Evolutionary conservation across 208 protist species (phyloP).

Genomic region (Crithidia mellificae): DNA sequence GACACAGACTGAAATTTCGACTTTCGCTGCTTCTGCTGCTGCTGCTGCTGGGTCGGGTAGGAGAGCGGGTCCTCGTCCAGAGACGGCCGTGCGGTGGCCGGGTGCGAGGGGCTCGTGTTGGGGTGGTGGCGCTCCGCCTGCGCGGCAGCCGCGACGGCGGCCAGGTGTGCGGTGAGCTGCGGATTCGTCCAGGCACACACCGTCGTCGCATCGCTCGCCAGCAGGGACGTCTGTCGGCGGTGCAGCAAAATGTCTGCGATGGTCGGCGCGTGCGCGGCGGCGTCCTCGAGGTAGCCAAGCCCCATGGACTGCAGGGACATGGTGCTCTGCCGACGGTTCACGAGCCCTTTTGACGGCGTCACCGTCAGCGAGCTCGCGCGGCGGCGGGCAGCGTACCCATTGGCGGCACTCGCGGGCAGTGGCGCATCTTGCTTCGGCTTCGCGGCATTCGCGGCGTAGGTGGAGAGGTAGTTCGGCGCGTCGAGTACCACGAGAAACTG

Average conservation of each 20-base stretch:
- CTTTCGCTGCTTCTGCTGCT: conserved; percentile 1
- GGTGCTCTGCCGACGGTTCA: conserved; percentile 7
- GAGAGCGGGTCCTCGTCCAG: too few relatives aligned
- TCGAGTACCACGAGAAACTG: conserved; percentile 29
- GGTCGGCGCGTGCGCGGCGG: background rate
- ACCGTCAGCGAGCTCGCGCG: background rate
- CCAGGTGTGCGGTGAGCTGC: background rate
- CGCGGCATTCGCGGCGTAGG: background rate
- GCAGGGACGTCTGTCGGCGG: conserved; percentile 31
- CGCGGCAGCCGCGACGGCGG: background rate
- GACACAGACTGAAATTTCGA: too few relatives aligned
- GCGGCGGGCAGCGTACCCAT: background rate
- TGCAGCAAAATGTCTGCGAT: conserved; percentile 32
- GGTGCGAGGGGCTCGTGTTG: too few relatives aligned
- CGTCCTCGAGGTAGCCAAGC: background rate
- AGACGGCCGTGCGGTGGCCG: background rate
- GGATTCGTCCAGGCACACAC: conserved; percentile 51
- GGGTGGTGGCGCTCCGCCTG: too few relatives aligned
- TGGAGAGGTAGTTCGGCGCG: conserved; percentile 11
- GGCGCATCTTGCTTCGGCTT: too few relatives aligned
- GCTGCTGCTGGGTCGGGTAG: background rate
- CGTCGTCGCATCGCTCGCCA: conserved; percentile 2
- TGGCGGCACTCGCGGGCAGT: too few relatives aligned
- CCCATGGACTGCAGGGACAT: conserved; percentile 2
- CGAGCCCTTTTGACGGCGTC: background rate